Conservation (phyloP, 75 land plant genomes). For the Picea sitchensis region DNA sequence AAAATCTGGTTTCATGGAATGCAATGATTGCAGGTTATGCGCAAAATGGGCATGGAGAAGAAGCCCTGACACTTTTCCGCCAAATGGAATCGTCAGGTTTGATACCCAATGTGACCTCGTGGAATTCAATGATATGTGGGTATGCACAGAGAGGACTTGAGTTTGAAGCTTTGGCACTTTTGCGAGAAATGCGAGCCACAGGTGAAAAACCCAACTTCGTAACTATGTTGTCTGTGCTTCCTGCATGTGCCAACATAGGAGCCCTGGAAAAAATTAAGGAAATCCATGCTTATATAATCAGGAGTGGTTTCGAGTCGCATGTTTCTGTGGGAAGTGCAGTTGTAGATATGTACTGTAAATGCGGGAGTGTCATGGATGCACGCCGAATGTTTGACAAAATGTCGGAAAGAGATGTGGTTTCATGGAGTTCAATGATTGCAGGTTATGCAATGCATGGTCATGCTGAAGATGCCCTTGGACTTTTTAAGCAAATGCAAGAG, state of each 20-base stretch:
- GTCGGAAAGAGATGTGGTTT: constrained; percentile 16
- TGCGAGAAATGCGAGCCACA: constrained; percentile 39
- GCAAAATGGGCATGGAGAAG: constrained; percentile 21
- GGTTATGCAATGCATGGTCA: constrained; percentile 62
- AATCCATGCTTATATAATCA: constrained; percentile 49
- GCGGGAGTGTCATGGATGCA: constrained; percentile 38
- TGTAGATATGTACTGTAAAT: constrained; percentile 61
- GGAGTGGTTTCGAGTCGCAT: constrained; percentile 38
- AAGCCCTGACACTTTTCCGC: constrained; percentile 27
- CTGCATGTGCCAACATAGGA: constrained; percentile 24
- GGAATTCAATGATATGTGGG: constrained; percentile 58
- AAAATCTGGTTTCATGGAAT: constrained; percentile 53
- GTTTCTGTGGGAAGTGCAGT: constrained; percentile 50
- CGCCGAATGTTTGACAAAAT: constrained; percentile 23
- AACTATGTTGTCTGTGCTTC: constrained; percentile 57
- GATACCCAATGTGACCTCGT: constrained; percentile 36
- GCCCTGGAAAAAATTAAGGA: constrained; percentile 34
- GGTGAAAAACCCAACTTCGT: constrained; percentile 57
- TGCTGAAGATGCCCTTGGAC: constrained; percentile 27
- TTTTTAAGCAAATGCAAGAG: constrained; percentile 32
- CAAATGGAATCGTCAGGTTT: constrained; percentile 32
- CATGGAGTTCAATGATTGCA: constrained; percentile 56
- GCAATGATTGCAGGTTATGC: constrained; percentile 23
- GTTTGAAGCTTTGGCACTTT: constrained; percentile 37
- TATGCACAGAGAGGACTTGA: constrained; percentile 45